Conservation (phyloP, 2,329 filamentous ascomycete species). For the Didymella pomorum region DNA sequence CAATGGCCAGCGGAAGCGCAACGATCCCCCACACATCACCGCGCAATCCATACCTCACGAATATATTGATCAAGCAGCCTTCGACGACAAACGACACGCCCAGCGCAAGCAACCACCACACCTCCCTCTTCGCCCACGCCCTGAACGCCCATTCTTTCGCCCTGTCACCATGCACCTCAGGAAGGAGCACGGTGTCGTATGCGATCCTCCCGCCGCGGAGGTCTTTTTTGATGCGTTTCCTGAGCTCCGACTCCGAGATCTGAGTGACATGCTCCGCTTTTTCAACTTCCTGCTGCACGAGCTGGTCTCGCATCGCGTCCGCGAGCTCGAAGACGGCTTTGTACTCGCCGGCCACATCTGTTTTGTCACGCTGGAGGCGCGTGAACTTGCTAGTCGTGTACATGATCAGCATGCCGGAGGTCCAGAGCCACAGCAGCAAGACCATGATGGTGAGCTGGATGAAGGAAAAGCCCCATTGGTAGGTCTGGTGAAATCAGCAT, state of each 20-base stretch:
- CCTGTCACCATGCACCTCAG: neutral
- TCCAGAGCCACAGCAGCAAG: slow-evolving; percentile 25
- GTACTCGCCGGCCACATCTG: slow-evolving; percentile 23
- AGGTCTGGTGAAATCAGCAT: slow-evolving; percentile 15
- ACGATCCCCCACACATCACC: neutral
- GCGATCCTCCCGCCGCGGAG: slow-evolving; percentile 28
- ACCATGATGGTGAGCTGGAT: slow-evolving; percentile 26
- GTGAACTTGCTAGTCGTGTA: slow-evolving; percentile 18
- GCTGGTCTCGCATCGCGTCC: slow-evolving; percentile 23
- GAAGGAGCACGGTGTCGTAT: neutral
- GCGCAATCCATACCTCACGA: neutral
- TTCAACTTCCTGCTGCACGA: slow-evolving; percentile 5
- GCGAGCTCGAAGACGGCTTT: slow-evolving; percentile 30
- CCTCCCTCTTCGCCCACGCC: slow-evolving; percentile 7
- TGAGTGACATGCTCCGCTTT: neutral
- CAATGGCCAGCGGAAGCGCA: slow-evolving; percentile 3
- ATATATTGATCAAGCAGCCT: neutral
- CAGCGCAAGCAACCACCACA: slow-evolving; percentile 1
- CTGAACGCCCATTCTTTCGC: neutral
- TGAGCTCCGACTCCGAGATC: slow-evolving; percentile 1
- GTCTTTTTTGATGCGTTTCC: slow-evolving; percentile 2
- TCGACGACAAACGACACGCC: neutral
- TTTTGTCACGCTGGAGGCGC: slow-evolving; percentile 1
- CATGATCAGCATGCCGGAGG: slow-evolving; percentile 21
- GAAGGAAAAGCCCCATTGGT: slow-evolving; percentile 37